Conservation (phyloP, 805 yeast genomes). For the Komagataella ulmi region DNA sequence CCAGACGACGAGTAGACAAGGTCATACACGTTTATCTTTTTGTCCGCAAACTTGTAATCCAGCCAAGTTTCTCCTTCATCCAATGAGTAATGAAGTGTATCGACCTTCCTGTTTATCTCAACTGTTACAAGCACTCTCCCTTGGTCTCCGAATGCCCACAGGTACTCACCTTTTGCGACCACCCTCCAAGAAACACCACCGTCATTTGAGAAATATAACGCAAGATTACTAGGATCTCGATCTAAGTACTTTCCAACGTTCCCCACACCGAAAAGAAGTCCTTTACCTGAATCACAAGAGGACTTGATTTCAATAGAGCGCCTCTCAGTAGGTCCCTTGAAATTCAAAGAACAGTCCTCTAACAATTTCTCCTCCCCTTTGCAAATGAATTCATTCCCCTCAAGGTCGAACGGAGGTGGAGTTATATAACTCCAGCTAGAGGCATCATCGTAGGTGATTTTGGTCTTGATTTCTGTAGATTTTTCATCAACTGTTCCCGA, state of each 20-base stretch:
- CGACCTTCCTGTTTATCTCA: slow-evolving; percentile 40
- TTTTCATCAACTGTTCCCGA: slow-evolving; percentile 10
- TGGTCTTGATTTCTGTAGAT: slow-evolving; percentile 35
- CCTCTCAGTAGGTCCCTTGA: slow-evolving; percentile 88
- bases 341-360: slow-evolving; percentile 61
- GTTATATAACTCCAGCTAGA: slow-evolving; percentile 64
- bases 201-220: slow-evolving; percentile 62
- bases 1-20: slow-evolving; percentile 86
- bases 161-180: slow-evolving; percentile 54
- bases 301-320: slow-evolving; percentile 70
- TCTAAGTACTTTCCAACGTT: slow-evolving; percentile 62
- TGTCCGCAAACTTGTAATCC: slow-evolving; percentile 47
- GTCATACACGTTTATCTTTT: slow-evolving; percentile 45
- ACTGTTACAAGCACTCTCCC: slow-evolving; percentile 78
- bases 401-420: slow-evolving; percentile 58
- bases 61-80: slow-evolving; percentile 77
- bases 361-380: slow-evolving; percentile 19
- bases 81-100: slow-evolving; percentile 47
- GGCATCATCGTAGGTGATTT: slow-evolving; percentile 83
- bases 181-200: slow-evolving; percentile 91
- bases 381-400: slow-evolving; percentile 47
- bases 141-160: slow-evolving; percentile 96
- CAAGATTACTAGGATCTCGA: slow-evolving; percentile 35
- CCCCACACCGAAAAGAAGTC: slow-evolving; percentile 82
- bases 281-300: slow-evolving; percentile 82